These are phyloP conservation scores for Aureobasidium sp. DNA, from an alignment of 2,329 filamentous ascomycete genomes.

Conservation along the genomic window DNA sequence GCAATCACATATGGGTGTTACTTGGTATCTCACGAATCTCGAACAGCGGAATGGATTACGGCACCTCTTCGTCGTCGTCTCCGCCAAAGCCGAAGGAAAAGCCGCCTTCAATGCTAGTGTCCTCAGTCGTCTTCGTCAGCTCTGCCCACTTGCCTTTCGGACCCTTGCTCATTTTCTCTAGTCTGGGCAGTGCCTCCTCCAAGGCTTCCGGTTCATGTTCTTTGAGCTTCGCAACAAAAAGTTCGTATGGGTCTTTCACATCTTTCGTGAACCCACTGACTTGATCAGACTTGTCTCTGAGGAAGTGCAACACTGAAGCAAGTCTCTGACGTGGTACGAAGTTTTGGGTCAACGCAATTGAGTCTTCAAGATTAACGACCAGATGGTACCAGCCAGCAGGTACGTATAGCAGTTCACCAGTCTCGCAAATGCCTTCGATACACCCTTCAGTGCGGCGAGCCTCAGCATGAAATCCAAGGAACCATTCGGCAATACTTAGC, in stretches of 20 bases:
- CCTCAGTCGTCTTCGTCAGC: constrained; percentile 54
- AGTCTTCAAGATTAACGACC: constrained; percentile 78
- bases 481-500: constrained; percentile 93
- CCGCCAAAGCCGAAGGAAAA: constrained; percentile 59
- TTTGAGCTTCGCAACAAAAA: constrained; percentile 65
- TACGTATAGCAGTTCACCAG: constrained; percentile 85
- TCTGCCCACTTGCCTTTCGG: constrained; percentile 85
- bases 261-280: constrained; percentile 76
- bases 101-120: constrained; percentile 36
- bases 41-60: not conserved
- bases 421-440: constrained; percentile 73
- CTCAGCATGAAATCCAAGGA: constrained; percentile 80
- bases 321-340: constrained; percentile 77
- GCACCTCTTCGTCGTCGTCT: constrained; percentile 36
- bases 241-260: constrained; percentile 62
- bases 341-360: constrained; percentile 88
- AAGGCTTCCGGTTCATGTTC: constrained; percentile 60
- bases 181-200: constrained; percentile 55
- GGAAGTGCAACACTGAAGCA: constrained; percentile 67
- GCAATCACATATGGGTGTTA: not conserved
- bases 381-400: constrained; percentile 96
- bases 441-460: constrained; percentile 71
- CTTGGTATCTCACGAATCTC: too few species aligned
- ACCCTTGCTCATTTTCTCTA: constrained; percentile 55
- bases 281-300: constrained; percentile 75